Conservation (phyloP, 306 rosid species). For the apple (Malus domestica) region ASM211411v1 NC_041790.1:25434001-25434500, state of each 20-base stretch:
- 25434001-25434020: conserved; percentile 60
- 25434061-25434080: conserved; percentile 54
- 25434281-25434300: conserved; percentile 57
- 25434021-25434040: conserved; percentile 74
- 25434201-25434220: conserved; percentile 68
- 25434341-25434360: conserved; percentile 48
- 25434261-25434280: conserved; percentile 60
- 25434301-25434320: conserved; percentile 75
- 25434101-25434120: conserved; percentile 60
- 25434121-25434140: conserved; percentile 70
- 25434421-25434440: conserved; percentile 76
- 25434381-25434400: conserved; percentile 40
- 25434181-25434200: conserved; percentile 68
- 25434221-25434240: conserved; percentile 87
- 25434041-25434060: conserved; percentile 66
- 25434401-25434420: conserved; percentile 59
- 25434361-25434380: conserved; percentile 67
- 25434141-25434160: conserved; percentile 54
- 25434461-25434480: conserved; percentile 56
- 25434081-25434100: conserved; percentile 50
- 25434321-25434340: conserved; percentile 44
- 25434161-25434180: conserved; percentile 67
- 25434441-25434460: conserved; percentile 40
- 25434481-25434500: conserved; percentile 60
- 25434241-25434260: conserved; percentile 63